Conservation (phyloP, 306 rosid species). For the Oemleria cerasiformis region DNA sequence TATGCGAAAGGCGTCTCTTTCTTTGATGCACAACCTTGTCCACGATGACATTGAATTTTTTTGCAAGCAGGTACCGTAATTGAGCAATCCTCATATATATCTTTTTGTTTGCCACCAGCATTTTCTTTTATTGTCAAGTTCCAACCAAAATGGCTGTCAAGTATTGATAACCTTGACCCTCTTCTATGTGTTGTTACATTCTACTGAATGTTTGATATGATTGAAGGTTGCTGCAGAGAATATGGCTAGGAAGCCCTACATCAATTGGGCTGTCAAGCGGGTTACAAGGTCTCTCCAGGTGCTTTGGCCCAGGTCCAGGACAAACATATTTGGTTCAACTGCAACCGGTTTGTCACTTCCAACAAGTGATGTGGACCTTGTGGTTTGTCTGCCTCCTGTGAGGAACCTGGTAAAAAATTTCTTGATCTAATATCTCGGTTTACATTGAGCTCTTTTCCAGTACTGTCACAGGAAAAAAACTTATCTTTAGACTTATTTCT, state of each 20-base stretch:
- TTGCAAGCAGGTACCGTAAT: constrained; percentile 60
- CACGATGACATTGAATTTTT: constrained; percentile 83
- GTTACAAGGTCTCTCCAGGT: constrained; percentile 91
- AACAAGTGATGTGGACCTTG: constrained; percentile 97
- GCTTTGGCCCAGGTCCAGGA: constrained; percentile 95
- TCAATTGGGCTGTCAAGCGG: constrained; percentile 95
- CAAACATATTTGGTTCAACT: constrained; percentile 87
- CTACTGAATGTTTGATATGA: constrained; percentile 27
- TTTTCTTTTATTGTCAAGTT: constrained; percentile 2
- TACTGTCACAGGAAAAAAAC: constrained; percentile 18
- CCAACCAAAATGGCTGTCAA: constrained; percentile 18
- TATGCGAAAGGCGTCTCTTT: constrained; percentile 44
- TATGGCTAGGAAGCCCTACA: constrained; percentile 79
- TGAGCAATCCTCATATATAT: neutral
- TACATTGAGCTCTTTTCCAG: neutral
- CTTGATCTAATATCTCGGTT: constrained; percentile 10
- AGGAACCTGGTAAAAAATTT: constrained; percentile 71
- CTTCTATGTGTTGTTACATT: constrained; percentile 21
- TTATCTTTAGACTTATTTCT: constrained; percentile 16
- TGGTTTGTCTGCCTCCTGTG: constrained; percentile 93
- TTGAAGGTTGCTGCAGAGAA: constrained; percentile 81
- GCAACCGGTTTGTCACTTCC: constrained; percentile 94
- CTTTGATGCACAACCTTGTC: constrained; percentile 68
- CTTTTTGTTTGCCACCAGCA: neutral
- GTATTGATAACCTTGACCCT: constrained; percentile 23